Conservation (phyloP, 305 asterid genomes). For the Salvia sclarea region DNA sequence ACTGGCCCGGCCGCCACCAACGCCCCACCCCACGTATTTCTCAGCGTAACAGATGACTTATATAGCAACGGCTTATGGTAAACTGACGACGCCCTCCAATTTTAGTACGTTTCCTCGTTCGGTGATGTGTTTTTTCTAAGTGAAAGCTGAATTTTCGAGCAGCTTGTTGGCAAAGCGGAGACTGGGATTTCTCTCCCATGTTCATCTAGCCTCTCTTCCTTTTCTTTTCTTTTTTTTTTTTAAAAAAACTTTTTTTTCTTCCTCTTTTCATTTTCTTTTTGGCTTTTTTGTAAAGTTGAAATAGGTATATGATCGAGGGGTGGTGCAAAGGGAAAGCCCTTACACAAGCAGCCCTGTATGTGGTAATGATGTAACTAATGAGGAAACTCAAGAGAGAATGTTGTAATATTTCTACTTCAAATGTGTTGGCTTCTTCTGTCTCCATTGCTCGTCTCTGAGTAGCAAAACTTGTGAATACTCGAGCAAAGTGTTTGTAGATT, state of each 20-base stretch:
- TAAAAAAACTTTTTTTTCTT: no score
- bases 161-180: constrained; percentile 31
- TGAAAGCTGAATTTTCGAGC: constrained; percentile 44
- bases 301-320: constrained; percentile 47
- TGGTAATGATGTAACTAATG: constrained; percentile 41
- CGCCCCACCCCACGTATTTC: no score
- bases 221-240: background rate
- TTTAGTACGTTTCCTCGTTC: constrained; percentile 23
- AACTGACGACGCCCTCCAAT: constrained; percentile 27
- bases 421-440: constrained; percentile 7
- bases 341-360: constrained; percentile 44
- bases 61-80: background rate
- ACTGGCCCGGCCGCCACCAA: background rate
- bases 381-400: constrained; percentile 40
- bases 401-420: constrained; percentile 39
- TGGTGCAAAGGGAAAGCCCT: constrained; percentile 56
- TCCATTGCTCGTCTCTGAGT: background rate
- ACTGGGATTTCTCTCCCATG: constrained; percentile 35
- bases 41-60: constrained; percentile 11
- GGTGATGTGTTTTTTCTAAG: constrained; percentile 16
- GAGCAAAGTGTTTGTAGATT: background rate
- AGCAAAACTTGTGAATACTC: background rate
- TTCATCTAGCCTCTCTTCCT: constrained; percentile 18
- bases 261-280: background rate
- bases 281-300: constrained; percentile 44